These are phyloP conservation scores for Ogataea trehaloabstinens DNA, from an alignment of 805 yeast species.

Conservation along the genomic window DNA sequence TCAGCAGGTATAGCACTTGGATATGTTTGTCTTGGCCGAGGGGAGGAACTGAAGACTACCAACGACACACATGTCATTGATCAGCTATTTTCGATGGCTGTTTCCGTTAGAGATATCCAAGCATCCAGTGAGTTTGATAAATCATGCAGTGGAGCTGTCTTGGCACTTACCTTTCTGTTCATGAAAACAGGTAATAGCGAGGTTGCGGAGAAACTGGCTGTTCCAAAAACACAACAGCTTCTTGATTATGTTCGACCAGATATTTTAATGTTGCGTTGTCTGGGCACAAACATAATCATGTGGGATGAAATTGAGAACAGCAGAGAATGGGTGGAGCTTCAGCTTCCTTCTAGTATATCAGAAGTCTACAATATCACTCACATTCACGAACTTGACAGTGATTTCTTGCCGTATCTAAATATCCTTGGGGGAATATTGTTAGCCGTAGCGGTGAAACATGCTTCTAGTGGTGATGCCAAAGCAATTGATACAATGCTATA, in stretches of 20 bases:
- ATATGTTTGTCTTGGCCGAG: conserved; percentile 75
- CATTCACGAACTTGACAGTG: conserved; percentile 46
- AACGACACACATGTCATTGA: conserved; percentile 67
- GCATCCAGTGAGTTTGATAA: conserved; percentile 57
- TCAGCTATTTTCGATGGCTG: conserved; percentile 54
- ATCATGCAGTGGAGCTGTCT: conserved; percentile 68
- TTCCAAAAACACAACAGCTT: conserved; percentile 59
- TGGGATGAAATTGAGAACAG: conserved; percentile 63
- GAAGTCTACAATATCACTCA: conserved; percentile 29
- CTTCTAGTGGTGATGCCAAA: conserved; percentile 58
- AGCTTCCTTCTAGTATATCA: conserved; percentile 49
- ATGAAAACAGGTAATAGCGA: conserved; percentile 59
- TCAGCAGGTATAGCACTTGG: conserved; percentile 92
- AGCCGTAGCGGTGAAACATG: conserved; percentile 72
- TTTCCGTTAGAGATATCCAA: conserved; percentile 61
- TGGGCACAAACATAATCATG: conserved; percentile 63
- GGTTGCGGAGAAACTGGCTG: conserved; percentile 58
- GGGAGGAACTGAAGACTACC: conserved; percentile 47
- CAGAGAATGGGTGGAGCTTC: conserved; percentile 53
- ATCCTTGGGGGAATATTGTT: conserved; percentile 72
- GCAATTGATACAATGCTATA: conserved; percentile 57
- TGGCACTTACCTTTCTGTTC: conserved; percentile 74
- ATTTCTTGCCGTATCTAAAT: conserved; percentile 59
- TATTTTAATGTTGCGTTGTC: conserved; percentile 59
- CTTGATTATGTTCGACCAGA: conserved; percentile 80